phyloP scores from a whole-genome alignment of 192 early-diverging fungal species.

The Coemansia sp. region DNA sequence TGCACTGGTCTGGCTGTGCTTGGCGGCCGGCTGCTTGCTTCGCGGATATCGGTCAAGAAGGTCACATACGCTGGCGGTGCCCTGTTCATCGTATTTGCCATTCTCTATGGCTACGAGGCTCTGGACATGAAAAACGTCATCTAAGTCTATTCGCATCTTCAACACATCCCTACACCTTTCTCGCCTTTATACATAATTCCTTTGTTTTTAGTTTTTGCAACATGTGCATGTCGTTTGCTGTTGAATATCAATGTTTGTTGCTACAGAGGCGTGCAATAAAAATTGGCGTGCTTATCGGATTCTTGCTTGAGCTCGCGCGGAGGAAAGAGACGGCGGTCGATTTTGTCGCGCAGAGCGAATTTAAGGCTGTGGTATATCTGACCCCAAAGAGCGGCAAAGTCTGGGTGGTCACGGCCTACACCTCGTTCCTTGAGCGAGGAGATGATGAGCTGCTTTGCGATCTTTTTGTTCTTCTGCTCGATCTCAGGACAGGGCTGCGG shows the following conservation, averaged over 20 bases:
- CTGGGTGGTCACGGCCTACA: conserved; percentile 36
- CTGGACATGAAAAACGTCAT: conserved; percentile 9
- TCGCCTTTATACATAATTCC: not conserved
- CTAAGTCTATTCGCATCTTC: not conserved
- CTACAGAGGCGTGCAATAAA: conserved; percentile 33
- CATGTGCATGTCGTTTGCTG: not conserved
- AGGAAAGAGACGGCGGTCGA: conserved; percentile 22
- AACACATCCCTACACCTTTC: not conserved
- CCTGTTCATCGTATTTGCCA: conserved; percentile 87
- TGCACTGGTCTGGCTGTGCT: conserved; percentile 94
- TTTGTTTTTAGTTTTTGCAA: not conserved
- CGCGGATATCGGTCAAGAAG: conserved; percentile 83
- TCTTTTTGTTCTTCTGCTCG: conserved; percentile 44
- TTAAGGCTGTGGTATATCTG: conserved; percentile 57
- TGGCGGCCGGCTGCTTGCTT: conserved; percentile 87
- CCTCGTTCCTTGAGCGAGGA: conserved; percentile 49
- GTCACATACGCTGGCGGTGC: conserved; percentile 83
- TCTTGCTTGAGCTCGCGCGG: conserved; percentile 39
- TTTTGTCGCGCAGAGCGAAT: conserved; percentile 47
- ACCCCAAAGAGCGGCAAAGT: conserved; percentile 55
- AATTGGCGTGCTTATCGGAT: conserved; percentile 45
- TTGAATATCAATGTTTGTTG: not conserved
- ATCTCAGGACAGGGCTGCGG: conserved; percentile 13
- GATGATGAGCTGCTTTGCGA: conserved; percentile 56
- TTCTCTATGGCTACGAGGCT: conserved; percentile 69